These are phyloP conservation scores for Sabuloglossum arenarium DNA, from an alignment of 495 filamentous ascomycete species.

Conservation along the genomic window DNA sequence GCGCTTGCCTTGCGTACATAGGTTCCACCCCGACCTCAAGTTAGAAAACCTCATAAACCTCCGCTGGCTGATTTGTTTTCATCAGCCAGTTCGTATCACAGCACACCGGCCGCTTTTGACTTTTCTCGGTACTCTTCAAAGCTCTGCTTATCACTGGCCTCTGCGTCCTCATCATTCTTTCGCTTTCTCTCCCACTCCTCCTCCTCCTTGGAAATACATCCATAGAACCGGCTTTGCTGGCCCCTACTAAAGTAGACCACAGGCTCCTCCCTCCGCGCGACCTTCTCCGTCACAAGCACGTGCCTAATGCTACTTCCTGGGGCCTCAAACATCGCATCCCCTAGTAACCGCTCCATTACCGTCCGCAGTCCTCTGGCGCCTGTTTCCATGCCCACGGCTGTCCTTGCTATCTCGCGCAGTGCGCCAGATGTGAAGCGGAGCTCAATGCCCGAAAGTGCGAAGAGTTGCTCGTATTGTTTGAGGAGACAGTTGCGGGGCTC, in stretches of 20 bases:
- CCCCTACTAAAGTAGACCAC: conserved; percentile 41
- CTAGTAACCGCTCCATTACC: conserved; percentile 71
- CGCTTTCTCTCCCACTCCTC: conserved; percentile 35
- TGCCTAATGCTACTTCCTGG: conserved; percentile 46
- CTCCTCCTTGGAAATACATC: conserved; percentile 38
- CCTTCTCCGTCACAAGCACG: conserved; percentile 57
- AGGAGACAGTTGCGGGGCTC: conserved; percentile 78
- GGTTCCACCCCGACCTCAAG: not conserved
- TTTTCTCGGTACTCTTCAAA: conserved; percentile 10
- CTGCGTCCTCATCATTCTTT: conserved; percentile 16
- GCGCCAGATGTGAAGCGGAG: conserved; percentile 66
- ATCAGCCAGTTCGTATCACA: not conserved
- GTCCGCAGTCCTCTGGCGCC: conserved; percentile 75
- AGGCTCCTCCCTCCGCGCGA: conserved; percentile 40
- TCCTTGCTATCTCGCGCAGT: conserved; percentile 55
- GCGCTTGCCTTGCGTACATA: not conserved
- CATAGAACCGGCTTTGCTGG: conserved; percentile 35
- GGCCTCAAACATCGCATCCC: conserved; percentile 79
- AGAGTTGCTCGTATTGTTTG: conserved; percentile 67
- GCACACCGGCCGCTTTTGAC: conserved; percentile 10
- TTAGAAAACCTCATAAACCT: not conserved
- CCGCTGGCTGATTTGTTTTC: not conserved
- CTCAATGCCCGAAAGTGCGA: conserved; percentile 63
- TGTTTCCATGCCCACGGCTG: conserved; percentile 55
- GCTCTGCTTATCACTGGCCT: conserved; percentile 2